phyloP scores from a whole-genome alignment of 2,329 filamentous ascomycete genomes.

The Orbilia blumenaviensis region DNA sequence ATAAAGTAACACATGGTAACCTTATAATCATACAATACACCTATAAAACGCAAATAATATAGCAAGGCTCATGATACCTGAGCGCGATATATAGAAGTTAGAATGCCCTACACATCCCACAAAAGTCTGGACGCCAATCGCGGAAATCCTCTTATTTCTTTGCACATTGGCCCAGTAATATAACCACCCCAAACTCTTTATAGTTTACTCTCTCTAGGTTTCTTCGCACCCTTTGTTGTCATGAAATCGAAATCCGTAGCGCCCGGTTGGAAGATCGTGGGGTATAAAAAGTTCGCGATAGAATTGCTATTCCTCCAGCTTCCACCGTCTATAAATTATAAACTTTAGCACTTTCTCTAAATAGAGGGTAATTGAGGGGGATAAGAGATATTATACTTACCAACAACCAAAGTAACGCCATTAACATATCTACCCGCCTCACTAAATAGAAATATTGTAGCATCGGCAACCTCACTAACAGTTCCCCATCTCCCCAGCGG shows the following conservation, averaged over 20 bases:
- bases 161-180: no score
- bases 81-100: no score
- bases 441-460: slow-evolving; percentile 87
- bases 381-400: slow-evolving; percentile 63
- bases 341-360: slow-evolving; percentile 6
- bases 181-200: not conserved
- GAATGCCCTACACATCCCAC: no score
- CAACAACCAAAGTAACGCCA: slow-evolving; percentile 80
- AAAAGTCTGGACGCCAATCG: no score
- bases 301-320: slow-evolving; percentile 42
- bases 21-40: no score
- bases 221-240: slow-evolving; percentile 42
- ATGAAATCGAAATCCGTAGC: slow-evolving; percentile 37
- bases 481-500: slow-evolving; percentile 80
- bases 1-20: no score
- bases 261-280: slow-evolving; percentile 27
- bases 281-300: slow-evolving; percentile 29
- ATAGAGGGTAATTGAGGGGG: slow-evolving; percentile 5
- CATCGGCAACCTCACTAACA: slow-evolving; percentile 88
- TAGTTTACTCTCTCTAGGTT: slow-evolving; percentile 33
- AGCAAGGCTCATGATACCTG: no score
- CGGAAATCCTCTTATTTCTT: no score
- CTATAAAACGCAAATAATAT: no score
- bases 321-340: slow-evolving; percentile 28
- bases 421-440: slow-evolving; percentile 87